Evolutionary conservation across 495 filamentous ascomycete species (phyloP), one percentile per base, ranked within the genome.

Genomic region (Penicillium coprophilum): DNA sequence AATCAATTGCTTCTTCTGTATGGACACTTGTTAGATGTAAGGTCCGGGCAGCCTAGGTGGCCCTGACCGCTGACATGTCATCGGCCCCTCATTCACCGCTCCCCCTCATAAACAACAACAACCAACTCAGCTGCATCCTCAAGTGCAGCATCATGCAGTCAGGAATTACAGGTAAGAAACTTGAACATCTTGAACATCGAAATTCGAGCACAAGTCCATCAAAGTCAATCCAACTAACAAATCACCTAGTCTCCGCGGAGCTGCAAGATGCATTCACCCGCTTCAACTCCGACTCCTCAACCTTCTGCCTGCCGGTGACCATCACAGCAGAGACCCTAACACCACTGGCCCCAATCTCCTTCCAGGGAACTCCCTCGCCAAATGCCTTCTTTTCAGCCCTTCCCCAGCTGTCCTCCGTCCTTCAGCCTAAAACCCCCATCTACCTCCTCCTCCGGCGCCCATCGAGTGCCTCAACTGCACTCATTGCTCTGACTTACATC

Each of bases 401-500:
- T 31, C 70, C 85, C 5, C 77, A 78, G 53, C 81, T 95, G 47
- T 85, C 86, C 60, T 85, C 83, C 4, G 77, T 88, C 72, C 79
- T 96, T 61, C 84, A 86, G 56, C 82, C 85, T 49, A 88, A 87
- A 62, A 81, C 82, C 45, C 87, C 93, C 2, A 81, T 90, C 61
- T 97, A 96, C 76, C 81, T 96, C 55, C 80, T 98, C 55, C 85
- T 96, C 39, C 88, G 92, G 6, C 84, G 86, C 30, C 80, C 86
- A 55, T 68, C 79, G 38, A 68, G 75, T 20, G 66, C 69, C 20
- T 55, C 65, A 1, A 77, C 78, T 53, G 64, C 72, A 17, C 85
- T 94, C 57, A 72, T 91, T 50, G 89, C 89, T 44, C 75, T 97
- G 43, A 92, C 94, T 30, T 97, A 96, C 68, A 89, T 98, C 43